Conservation (phyloP, 1,139 yeast species). For the Candida sanyaensis region DNA sequence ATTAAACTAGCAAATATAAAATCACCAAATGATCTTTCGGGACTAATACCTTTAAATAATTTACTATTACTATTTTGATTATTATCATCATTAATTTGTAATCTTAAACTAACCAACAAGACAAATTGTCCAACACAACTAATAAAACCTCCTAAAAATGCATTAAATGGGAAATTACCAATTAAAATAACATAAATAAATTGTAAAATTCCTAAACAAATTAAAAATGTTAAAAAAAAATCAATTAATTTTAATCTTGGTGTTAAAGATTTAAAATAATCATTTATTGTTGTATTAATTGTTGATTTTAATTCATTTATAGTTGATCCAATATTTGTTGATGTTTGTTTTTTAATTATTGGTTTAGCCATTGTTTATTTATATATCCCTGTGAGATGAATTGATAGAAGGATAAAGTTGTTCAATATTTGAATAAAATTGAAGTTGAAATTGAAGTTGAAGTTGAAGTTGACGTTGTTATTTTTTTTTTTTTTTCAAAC, state of each 20-base stretch:
- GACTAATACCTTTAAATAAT: constrained; percentile 57
- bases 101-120: constrained; percentile 73
- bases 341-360: constrained; percentile 3
- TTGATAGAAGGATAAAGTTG: too few species aligned
- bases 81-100: constrained; percentile 50
- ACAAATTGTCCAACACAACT: constrained; percentile 96
- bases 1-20: constrained; percentile 84
- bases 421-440: not conserved
- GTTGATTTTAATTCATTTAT: constrained; percentile 50
- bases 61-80: constrained; percentile 19
- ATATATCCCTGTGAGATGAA: not conserved
- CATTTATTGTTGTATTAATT: constrained; percentile 45
- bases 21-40: constrained; percentile 87
- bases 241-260: constrained; percentile 70
- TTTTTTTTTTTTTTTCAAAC: not conserved
- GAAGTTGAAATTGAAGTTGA: too few species aligned
- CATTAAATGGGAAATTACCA: constrained; percentile 95
- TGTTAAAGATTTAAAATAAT: constrained; percentile 45
- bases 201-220: constrained; percentile 74
- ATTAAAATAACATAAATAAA: constrained; percentile 73
- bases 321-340: constrained; percentile 5
- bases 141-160: constrained; percentile 90
- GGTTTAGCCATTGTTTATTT: constrained; percentile 5
- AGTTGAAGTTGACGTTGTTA: too few species aligned
- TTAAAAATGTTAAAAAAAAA: constrained; percentile 71